Base-by-base conservation (phyloP, 371 early-diverging fungal genomes). In the Rhizopus microsporus region DNA sequence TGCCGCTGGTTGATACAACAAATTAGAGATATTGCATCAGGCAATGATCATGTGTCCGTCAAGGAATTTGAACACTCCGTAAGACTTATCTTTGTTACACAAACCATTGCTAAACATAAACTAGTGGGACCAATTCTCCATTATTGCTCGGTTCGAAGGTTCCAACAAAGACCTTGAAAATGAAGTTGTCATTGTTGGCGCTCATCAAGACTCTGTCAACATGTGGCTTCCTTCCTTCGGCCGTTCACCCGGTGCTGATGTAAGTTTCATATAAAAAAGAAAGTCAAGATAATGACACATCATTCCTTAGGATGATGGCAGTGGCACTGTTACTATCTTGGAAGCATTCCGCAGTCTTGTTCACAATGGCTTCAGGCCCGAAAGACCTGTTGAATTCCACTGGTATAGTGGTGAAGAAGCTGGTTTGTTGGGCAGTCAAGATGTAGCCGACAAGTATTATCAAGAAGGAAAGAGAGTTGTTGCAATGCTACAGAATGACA, bases 331-430 rank as follows among this genome's bases (percentile, higher is more conserved):
- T 3, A 93, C 95, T 1, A 92, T 92, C 45, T 75, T 95, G 44
- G 95, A 95, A 69, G 86, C 93, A 23, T 89, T 93, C 83, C 84
- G 92, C 32, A 80, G 70, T 35, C 68, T 95, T 3, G 77, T 94
- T 32, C 57, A 74, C 7, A 80, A 75, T 44, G 86, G 83, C 0
- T 92, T 94, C 71, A 75, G 72, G 23, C 96, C 95, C 13, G 67
- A 78, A 40, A 78, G 91, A 52, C 84, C 95, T 13, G 89, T 98
- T 35, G 97, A 96, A 68, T 95, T 96, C 82, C 97, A 96, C 72
- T 98, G 93, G 93, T 96, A 93, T 62, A 88, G 92, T 56, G 94
- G 83, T 49, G 94, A 93, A 72, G 94, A 94, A 68, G 91, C 76
- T 44, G 94, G 94, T 17, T 82, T 96, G 8, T 72, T 93, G 57